Evolutionary conservation across 2,329 filamentous ascomycete genomes (phyloP).

Genomic region (Monilinia laxa): DNA sequence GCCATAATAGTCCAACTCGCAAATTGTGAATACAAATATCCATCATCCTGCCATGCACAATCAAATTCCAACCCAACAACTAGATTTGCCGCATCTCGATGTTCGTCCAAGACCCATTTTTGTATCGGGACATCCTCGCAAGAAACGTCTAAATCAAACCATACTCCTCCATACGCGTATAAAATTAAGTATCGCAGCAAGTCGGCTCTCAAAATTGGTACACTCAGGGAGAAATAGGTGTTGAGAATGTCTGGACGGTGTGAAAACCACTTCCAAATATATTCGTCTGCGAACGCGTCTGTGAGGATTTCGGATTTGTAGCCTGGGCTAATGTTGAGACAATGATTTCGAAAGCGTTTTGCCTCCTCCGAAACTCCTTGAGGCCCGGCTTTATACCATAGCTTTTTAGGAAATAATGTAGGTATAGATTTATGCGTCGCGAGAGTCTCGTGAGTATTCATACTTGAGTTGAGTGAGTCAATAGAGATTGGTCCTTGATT

Average conservation of each 20-base stretch:
- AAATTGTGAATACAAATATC: background rate
- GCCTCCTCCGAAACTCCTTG: constrained; percentile 40
- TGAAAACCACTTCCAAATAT: background rate
- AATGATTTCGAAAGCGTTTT: constrained; percentile 40
- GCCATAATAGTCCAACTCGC: constrained; percentile 13
- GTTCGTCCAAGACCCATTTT: constrained; percentile 62
- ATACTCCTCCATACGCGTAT: constrained; percentile 56
- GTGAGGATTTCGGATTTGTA: constrained; percentile 38
- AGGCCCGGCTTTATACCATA: constrained; percentile 46
- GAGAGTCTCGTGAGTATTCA: background rate
- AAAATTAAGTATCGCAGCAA: constrained; percentile 65
- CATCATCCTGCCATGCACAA: background rate
- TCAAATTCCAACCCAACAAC: constrained; percentile 9
- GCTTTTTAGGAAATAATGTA: constrained; percentile 33
- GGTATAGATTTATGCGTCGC: background rate
- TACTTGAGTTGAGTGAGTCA: background rate
- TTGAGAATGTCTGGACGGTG: constrained; percentile 64
- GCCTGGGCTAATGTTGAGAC: constrained; percentile 37
- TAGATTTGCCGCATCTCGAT: constrained; percentile 34
- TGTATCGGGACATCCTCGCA: constrained; percentile 51
- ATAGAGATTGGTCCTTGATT: background rate
- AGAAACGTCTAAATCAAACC: constrained; percentile 58
- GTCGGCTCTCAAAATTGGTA: constrained; percentile 67
- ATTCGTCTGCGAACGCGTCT: constrained; percentile 26
- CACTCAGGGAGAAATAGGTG: constrained; percentile 58